phyloP scores from a whole-genome alignment of 2,329 filamentous ascomycete genomes.

The Diaporthe eres region DNA sequence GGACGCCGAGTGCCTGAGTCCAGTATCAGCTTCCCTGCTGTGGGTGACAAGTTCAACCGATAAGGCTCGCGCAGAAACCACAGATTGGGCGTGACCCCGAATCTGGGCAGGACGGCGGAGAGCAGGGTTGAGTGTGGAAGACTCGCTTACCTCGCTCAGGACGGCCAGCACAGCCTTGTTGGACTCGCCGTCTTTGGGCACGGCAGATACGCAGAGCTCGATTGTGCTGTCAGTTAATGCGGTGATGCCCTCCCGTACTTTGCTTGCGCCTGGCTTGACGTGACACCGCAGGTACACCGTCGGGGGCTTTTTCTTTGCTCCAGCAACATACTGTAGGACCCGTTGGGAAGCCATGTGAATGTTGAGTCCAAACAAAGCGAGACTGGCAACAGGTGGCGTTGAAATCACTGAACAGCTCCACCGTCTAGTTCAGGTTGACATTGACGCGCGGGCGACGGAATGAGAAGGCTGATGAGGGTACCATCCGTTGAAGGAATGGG shows the following conservation, averaged over 20 bases:
- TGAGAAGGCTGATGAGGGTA: neutral
- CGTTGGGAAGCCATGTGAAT: slow-evolving; percentile 34
- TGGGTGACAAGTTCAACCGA: neutral
- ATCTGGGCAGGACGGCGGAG: neutral
- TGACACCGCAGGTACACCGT: slow-evolving; percentile 74
- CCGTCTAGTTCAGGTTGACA: neutral
- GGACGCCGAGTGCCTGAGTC: slow-evolving; percentile 67
- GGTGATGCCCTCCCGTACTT: slow-evolving; percentile 72
- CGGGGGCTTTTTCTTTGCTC: slow-evolving; percentile 61
- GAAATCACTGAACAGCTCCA: neutral
- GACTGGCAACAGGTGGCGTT: neutral
- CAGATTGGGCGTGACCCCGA: neutral
- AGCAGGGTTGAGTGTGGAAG: neutral
- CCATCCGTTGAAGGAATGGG: neutral
- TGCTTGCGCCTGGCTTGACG: slow-evolving; percentile 76
- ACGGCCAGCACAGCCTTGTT: slow-evolving; percentile 76
- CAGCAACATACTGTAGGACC: slow-evolving; percentile 58
- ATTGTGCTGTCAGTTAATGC: slow-evolving; percentile 69
- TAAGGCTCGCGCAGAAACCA: too few species aligned
- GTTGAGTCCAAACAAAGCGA: neutral
- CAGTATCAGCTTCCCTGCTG: neutral
- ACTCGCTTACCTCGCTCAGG: slow-evolving; percentile 71
- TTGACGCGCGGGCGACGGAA: neutral
- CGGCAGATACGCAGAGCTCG: slow-evolving; percentile 76
- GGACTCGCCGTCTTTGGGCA: slow-evolving; percentile 76